Percentiles rank a stretch among this genome's conserved stretches.
Conservation (phyloP, 345 rosid species). For the Eucalyptus tenuipes region DNA sequence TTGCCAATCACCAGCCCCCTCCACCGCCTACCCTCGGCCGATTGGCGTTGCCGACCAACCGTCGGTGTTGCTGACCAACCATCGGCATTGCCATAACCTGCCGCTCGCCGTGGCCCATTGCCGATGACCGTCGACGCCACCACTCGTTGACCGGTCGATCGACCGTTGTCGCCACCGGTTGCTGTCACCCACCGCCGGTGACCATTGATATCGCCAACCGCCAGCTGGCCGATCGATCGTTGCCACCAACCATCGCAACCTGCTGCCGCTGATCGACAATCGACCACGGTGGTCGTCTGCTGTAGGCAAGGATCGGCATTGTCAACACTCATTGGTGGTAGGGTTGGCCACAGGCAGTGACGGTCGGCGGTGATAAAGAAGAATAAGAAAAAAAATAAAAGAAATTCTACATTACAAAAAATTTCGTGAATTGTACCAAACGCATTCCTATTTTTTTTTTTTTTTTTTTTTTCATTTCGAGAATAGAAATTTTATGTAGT, state of each 20-base stretch:
- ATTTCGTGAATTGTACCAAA: fast-evolving
- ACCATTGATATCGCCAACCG: fast-evolving
- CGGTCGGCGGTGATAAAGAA: fast-evolving
- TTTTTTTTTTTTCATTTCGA: too few species aligned
- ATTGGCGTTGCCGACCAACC: fast-evolving
- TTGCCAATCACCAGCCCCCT: too few species aligned
- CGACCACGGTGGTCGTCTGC: fast-evolving
- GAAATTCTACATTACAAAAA: too few species aligned
- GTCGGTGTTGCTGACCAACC: too few species aligned
- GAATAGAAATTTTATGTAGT: too few species aligned
- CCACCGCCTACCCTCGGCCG: fast-evolving
- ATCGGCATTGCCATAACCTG: fast-evolving
- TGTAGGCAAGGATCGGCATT: fast-evolving
- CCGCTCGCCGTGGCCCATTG: fast-evolving
- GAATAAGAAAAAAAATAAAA: too few species aligned
- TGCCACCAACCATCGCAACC: too few species aligned
- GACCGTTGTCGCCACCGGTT: fast-evolving
- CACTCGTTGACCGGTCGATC: fast-evolving
- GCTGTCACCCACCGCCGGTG: fast-evolving
- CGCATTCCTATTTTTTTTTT: too few species aligned
- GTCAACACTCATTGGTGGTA: fast-evolving
- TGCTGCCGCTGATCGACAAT: fast-evolving
- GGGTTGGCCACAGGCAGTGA: fast-evolving
- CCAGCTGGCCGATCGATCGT: fast-evolving
- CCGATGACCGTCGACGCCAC: fast-evolving